A percentile compares a stretch with the other conserved stretches of the same genome.
These are phyloP conservation scores for Asparagopsis taxiformis DNA, from an alignment of 31 red algal species.

Conservation along the genomic window DNA sequence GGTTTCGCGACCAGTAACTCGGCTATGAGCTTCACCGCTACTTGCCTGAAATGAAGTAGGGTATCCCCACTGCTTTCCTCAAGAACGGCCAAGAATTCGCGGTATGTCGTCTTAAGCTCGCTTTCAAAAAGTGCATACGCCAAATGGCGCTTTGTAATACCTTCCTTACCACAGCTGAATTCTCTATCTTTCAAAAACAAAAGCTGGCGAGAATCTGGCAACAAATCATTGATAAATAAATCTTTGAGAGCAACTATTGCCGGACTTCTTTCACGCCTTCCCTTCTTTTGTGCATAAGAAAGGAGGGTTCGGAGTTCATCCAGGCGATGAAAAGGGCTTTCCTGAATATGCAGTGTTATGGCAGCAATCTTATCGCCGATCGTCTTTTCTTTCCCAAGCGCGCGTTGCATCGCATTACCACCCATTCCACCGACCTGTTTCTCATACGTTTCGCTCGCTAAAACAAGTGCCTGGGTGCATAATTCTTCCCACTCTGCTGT, in stretches of 20 bases:
- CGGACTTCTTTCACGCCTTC: constrained; percentile 31
- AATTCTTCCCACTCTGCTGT: constrained; percentile 23
- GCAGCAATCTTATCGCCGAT: constrained; percentile 75
- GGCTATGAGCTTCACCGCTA: constrained; percentile 47
- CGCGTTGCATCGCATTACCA: constrained; percentile 4
- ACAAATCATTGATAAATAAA: constrained; percentile 78
- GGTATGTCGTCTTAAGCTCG: constrained; percentile 70
- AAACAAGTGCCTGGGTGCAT: constrained; percentile 40
- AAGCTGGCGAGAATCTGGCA: constrained; percentile 64
- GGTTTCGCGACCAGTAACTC: constrained; percentile 84
- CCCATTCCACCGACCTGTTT: constrained; percentile 16
- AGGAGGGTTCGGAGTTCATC: constrained; percentile 65
- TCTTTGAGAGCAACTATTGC: constrained; percentile 86
- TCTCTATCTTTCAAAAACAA: constrained; percentile 56
- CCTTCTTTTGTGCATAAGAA: constrained; percentile 43
- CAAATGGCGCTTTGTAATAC: constrained; percentile 68
- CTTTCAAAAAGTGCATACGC: constrained; percentile 81
- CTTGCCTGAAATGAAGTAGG: constrained; percentile 57
- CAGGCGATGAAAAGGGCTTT: constrained; percentile 76
- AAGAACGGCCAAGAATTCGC: constrained; percentile 60
- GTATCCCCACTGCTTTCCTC: constrained; percentile 56
- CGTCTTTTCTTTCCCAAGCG: constrained; percentile 42
- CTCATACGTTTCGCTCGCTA: constrained; percentile 39
- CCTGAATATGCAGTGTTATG: constrained; percentile 61
- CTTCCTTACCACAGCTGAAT: constrained; percentile 34